Conservation (phyloP, 2,329 filamentous ascomycete species). For the Penicillium nordicum region DNA sequence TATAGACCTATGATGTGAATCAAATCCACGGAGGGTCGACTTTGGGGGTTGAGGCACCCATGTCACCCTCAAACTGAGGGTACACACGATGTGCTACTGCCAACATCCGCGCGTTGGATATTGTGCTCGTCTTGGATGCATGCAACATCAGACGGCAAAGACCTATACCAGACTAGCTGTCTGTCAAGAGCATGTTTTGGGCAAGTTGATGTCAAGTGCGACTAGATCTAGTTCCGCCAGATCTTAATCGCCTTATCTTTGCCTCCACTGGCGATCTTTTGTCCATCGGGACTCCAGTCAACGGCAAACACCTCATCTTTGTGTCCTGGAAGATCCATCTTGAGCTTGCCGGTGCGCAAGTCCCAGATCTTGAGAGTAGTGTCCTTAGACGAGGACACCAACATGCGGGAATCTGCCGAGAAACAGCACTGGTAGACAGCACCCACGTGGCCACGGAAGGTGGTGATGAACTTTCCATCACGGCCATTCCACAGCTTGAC, state of each 20-base stretch:
- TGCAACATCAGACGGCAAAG: not conserved
- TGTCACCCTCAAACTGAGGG: not conserved
- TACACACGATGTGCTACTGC: not conserved
- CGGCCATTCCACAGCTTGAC: conserved; percentile 86
- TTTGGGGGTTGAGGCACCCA: not conserved
- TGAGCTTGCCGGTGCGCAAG: conserved; percentile 76
- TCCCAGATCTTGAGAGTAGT: conserved; percentile 96
- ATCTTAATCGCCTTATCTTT: conserved; percentile 76
- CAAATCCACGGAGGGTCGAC: not conserved
- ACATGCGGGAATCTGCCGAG: conserved; percentile 82
- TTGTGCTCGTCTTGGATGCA: not conserved
- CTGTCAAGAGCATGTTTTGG: not conserved
- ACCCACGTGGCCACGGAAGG: conserved; percentile 82
- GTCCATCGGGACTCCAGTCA: conserved; percentile 90
- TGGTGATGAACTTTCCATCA: conserved; percentile 76
- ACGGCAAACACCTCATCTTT: conserved; percentile 91
- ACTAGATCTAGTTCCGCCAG: conserved; percentile 55
- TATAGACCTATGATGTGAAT: not conserved
- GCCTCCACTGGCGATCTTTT: conserved; percentile 84
- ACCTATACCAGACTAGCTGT: not conserved
- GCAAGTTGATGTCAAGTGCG: conserved; percentile 2
- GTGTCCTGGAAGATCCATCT: conserved; percentile 80
- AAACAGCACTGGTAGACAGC: conserved; percentile 92
- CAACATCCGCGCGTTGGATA: not conserved
- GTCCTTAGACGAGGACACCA: conserved; percentile 87